Conservation (phyloP, 768 basidiomycete genomes). For the Strobilomyces dryophilus region DNA sequence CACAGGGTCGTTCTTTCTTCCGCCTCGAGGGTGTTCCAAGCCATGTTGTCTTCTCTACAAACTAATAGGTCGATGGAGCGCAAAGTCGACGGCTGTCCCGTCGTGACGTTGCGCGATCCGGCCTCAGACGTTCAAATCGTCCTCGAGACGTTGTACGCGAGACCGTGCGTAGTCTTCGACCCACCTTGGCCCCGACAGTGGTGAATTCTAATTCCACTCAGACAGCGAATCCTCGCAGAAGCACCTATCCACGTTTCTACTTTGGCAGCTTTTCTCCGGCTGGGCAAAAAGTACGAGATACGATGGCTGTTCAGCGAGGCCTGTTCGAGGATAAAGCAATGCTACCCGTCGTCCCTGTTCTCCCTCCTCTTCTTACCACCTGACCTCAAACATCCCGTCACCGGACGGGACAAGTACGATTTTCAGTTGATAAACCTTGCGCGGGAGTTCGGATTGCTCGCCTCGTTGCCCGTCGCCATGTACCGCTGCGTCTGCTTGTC, state of each 20-base stretch:
- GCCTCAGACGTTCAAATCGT: conserved; percentile 24
- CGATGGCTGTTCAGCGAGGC: conserved; percentile 22
- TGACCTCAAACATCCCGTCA: conserved; percentile 17
- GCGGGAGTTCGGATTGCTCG: conserved; percentile 20
- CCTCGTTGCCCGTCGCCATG: conserved; percentile 23
- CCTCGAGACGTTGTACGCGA: conserved; percentile 20
- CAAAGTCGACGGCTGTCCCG: conserved; percentile 23
- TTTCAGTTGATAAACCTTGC: conserved; percentile 25
- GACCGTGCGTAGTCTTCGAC: conserved; percentile 18
- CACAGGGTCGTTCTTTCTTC: conserved; percentile 21
- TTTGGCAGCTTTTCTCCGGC: conserved; percentile 19
- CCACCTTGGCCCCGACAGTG: neutral
- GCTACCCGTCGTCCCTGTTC: conserved; percentile 20
- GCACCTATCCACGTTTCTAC: conserved; percentile 20
- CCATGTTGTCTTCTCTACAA: conserved; percentile 15
- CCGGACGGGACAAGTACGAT: conserved; percentile 23
- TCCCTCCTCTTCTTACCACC: conserved; percentile 23
- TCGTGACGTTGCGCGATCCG: conserved; percentile 16
- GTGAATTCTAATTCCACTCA: conserved; percentile 9
- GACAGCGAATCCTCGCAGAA: conserved; percentile 19
- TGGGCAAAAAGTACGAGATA: conserved; percentile 25
- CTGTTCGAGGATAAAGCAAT: conserved; percentile 11
- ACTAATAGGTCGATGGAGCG: conserved; percentile 6
- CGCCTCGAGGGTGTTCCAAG: conserved; percentile 18
- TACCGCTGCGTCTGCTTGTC: conserved; percentile 19